Base-by-base conservation (phyloP, 441 rosid species). In the Biscutella laevigata region DNA sequence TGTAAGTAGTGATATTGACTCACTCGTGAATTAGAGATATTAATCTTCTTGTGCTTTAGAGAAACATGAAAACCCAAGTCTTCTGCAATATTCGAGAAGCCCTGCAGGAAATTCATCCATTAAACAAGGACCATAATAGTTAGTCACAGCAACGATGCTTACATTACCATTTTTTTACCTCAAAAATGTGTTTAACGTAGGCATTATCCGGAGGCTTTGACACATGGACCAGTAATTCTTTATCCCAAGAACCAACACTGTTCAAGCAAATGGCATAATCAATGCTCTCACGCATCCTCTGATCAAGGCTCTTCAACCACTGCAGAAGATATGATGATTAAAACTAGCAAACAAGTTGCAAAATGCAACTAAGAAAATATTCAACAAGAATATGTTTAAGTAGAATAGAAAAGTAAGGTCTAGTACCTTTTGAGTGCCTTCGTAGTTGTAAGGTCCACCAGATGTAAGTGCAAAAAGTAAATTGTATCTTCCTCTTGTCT, bases 301-400 rank as follows among this genome's bases (percentile, higher is more conserved):
- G 98, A 73, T 91, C 98, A 70, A 91, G 82, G 78, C 94, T 91
- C 66, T 79, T 74, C 70, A 91, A 84, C 98, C 98, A 91, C 98
- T 91, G 74, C 73, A 76, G 46, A 67, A 54, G 22, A 57, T 42
- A 68, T 42, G 7, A 53, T 21, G 56, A 39, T 52, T 50, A 34
- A 55, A 19, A 6, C 12, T 27, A 42, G n/a, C 29, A 26, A 59
- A 51, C 30, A 51, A 53, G 34, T 13, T 59, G 53, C 33, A 38
- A 38, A 22, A 57, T 41, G 13, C 34, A 8, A 45, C 21, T 43
- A 25, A 56, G 11, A 48, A 25, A 45, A 49, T 7, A 20, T 26
- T 26, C 40, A 27, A 16, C 35, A 11, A 58, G 16, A 20, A 27
- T 39, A 42, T 35, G 17, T 38, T 68, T 36, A 19, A 36, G 37